phyloP scores from a whole-genome alignment of 805 yeast species.

The Cyberlindnera lachancei region DNA sequence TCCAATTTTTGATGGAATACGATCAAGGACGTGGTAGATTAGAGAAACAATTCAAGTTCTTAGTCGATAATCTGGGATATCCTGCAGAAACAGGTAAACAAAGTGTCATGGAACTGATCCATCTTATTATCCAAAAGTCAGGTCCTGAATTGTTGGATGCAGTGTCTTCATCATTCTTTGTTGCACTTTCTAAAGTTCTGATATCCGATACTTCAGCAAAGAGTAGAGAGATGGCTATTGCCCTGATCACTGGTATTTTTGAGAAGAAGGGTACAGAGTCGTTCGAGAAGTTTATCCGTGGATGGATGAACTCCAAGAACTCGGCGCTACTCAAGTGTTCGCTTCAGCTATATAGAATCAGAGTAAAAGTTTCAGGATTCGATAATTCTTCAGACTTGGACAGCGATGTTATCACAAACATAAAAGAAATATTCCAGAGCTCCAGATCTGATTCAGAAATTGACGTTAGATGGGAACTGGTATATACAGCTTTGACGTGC shows the following conservation, averaged over 20 bases:
- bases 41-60: conserved; percentile 72
- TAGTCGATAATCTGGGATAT: conserved; percentile 75
- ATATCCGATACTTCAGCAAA: conserved; percentile 70
- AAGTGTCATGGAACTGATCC: conserved; percentile 84
- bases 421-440: conserved; percentile 26
- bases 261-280: conserved; percentile 34
- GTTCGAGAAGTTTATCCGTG: conserved; percentile 31
- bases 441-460: conserved; percentile 31
- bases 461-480: conserved; percentile 65
- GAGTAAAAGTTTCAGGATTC: conserved; percentile 30
- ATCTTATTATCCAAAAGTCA: conserved; percentile 59
- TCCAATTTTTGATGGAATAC: conserved; percentile 84
- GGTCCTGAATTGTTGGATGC: conserved; percentile 50
- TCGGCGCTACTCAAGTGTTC: conserved; percentile 61
- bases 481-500: conserved; percentile 58
- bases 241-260: conserved; percentile 49
- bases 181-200: conserved; percentile 69
- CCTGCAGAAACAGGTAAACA: conserved; percentile 82
- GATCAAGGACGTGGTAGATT: conserved; percentile 87
- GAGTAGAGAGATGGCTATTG: conserved; percentile 79
- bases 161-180: conserved; percentile 70
- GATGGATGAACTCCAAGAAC: conserved; percentile 58
- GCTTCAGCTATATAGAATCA: conserved; percentile 62
- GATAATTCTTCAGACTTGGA: conserved; percentile 40
- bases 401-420: conserved; percentile 28